Base-by-base conservation (phyloP, 1,284 basidiomycete species). In the Leccinum angustisporum region DNA sequence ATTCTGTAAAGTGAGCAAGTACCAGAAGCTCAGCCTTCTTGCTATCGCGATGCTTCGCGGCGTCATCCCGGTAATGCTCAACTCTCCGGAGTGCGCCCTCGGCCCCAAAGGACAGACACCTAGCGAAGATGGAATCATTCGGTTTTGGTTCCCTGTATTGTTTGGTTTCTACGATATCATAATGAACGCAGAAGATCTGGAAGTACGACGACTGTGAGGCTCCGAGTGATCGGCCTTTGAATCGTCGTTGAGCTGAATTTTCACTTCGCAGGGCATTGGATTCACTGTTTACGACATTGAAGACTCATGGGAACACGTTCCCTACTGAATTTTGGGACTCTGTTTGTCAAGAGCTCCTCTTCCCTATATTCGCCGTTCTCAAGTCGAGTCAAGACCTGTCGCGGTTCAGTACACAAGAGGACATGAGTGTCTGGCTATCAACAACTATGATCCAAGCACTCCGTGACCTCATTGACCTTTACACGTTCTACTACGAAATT, bases 391-490 rank as follows among this genome's bases (percentile, higher is more conserved):
- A 88, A 79, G 96, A 98, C 74, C 78, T 98, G 36, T 93, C 92
- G 14, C 86, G 95, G 31, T 98, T 98, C 81, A 93, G 84, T 72
- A 96, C 94, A 2, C 94, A 98, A 71, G 97, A 99, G 74, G 97
- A 99, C 70, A 97, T 98, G 95, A 97, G 95, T 70, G 96, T 99
- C 14, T 99, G 97, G 97, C 79, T 99, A 54, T 98, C 95, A 51
- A 98, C 97, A 8, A 99, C 97, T 1, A 96, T 99, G 90, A 98
- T 99, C 60, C 97, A 99, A 74, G 97, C 97, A 1, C 82, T 99
- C 61, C 87, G 97, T 38, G 94, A 98, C 76, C 82, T 99, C 65
- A 93, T 99, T 64, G 94, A 97, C 72, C 84, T 99, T 21, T 99
- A 97, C 77, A 97, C 97, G 2, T 94, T 87, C 78, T 97, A 95